A percentile compares a stretch with the other conserved stretches of the same genome.
Evolutionary conservation across 768 basidiomycete genomes (phyloP).

Genomic region (Xanthoconium stramineum): DNA sequence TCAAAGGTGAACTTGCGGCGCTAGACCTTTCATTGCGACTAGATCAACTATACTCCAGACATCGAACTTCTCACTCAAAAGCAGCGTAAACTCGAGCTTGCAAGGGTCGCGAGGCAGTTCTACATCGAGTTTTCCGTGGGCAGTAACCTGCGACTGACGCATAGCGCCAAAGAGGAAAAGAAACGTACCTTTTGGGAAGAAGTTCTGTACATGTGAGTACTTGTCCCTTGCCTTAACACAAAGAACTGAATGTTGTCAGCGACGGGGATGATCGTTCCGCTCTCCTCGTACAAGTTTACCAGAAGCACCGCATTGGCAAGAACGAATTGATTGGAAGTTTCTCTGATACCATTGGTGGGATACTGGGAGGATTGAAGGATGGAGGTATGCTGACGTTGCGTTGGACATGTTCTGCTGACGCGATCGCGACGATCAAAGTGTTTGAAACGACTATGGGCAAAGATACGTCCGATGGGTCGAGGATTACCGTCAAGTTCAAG

Average conservation of each 20-base stretch:
- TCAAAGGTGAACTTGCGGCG: background rate
- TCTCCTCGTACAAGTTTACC: too few relatives aligned
- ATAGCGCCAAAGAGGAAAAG: background rate
- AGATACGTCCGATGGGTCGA: background rate
- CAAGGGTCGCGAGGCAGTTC: background rate
- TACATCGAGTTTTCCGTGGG: background rate
- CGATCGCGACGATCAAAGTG: background rate
- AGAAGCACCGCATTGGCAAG: too few relatives aligned
- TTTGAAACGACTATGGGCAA: background rate
- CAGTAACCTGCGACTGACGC: background rate
- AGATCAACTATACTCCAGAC: background rate
- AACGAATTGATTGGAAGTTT: too few relatives aligned
- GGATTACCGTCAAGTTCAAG: background rate
- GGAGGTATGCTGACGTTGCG: too few relatives aligned
- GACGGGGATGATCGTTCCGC: too few relatives aligned
- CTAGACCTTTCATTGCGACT: background rate
- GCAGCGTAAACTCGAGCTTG: background rate
- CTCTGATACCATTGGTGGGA: too few relatives aligned
- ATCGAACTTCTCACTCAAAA: constrained; percentile 1
- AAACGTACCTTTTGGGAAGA: background rate
- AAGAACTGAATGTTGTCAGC: background rate
- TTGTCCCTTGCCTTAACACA: background rate
- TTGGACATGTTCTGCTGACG: background rate
- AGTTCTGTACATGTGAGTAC: background rate
- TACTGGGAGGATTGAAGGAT: too few relatives aligned